A percentile compares a stretch with the other conserved stretches of the same genome.
These are phyloP conservation scores for Annulohypoxylon maeteangense DNA, from an alignment of 495 filamentous ascomycete genomes.

Conservation along the genomic window DNA sequence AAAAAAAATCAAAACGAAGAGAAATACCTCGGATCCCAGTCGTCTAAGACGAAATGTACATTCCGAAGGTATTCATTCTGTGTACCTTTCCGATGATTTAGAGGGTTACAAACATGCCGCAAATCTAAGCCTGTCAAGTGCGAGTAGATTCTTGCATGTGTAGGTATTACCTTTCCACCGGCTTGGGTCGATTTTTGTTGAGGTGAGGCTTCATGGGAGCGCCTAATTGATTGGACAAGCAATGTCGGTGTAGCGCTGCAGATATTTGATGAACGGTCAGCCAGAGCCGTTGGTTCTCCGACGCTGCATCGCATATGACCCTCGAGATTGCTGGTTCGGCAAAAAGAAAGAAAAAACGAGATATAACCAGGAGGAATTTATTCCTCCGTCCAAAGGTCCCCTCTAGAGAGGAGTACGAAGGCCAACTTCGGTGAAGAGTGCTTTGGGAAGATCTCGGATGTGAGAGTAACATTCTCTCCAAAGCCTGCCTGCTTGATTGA, in stretches of 20 bases:
- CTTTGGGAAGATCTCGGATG: neutral
- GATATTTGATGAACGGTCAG: conserved; percentile 13
- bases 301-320: conserved; percentile 24
- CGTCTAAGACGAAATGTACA: conserved; percentile 7
- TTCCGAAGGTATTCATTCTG: conserved; percentile 2
- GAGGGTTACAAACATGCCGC: conserved; percentile 22
- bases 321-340: conserved; percentile 12
- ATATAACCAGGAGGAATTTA: conserved; percentile 4
- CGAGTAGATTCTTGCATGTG: conserved; percentile 11
- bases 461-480: conserved; percentile 6
- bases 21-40: neutral
- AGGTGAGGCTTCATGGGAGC: conserved; percentile 33
- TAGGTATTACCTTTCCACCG: conserved; percentile 19
- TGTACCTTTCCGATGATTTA: neutral
- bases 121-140: conserved; percentile 12
- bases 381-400: neutral
- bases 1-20: neutral
- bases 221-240: conserved; percentile 33
- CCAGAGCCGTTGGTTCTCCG: conserved; percentile 15
- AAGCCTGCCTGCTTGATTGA: conserved; percentile 17
- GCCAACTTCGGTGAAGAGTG: conserved; percentile 12
- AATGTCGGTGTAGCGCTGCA: conserved; percentile 38
- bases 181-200: conserved; percentile 27
- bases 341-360: neutral
- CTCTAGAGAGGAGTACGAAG: neutral